Percentiles rank a stretch among this genome's conserved stretches.
These are phyloP conservation scores for Epichloe baconii DNA, from an alignment of 2,329 filamentous ascomycete species.

Conservation along the genomic window DNA sequence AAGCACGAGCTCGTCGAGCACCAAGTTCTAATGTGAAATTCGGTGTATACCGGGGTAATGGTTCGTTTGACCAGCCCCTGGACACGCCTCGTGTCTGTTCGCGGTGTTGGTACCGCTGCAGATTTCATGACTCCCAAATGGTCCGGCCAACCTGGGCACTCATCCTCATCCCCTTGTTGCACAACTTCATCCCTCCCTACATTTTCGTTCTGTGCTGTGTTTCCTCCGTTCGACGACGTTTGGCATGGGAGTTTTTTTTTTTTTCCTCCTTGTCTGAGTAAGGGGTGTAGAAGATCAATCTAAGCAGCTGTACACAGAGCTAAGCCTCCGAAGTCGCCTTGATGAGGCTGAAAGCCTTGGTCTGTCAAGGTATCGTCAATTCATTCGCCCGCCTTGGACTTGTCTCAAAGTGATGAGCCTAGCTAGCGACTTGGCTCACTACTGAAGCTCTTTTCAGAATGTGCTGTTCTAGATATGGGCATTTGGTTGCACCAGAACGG, in stretches of 20 bases:
- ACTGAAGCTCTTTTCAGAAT: background rate
- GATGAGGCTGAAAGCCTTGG: background rate
- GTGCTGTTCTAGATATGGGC: background rate
- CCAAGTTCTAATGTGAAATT: conserved; percentile 15
- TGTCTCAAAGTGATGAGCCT: background rate
- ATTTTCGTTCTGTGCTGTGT: background rate
- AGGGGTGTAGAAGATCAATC: background rate
- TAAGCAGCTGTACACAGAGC: background rate
- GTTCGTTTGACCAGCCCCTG: conserved; percentile 14
- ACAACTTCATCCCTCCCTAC: background rate
- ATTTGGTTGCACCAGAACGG: background rate
- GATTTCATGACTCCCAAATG: conserved; percentile 3
- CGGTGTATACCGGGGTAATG: conserved; percentile 23
- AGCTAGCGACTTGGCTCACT: background rate
- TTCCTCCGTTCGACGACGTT: background rate
- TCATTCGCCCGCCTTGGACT: background rate
- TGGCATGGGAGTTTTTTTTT: too few relatives aligned
- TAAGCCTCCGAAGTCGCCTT: background rate
- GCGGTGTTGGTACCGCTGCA: conserved; percentile 3
- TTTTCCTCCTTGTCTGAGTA: too few relatives aligned
- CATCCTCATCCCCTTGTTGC: conserved; percentile 1
- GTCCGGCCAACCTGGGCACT: background rate
- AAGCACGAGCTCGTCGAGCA: conserved; percentile 12
- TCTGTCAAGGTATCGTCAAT: background rate
- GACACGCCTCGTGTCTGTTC: conserved; percentile 1